Percentiles rank a stretch among this genome's conserved stretches.
Conservation (phyloP, 805 yeast genomes). For the Zygosaccharomyces bisporus region DNA sequence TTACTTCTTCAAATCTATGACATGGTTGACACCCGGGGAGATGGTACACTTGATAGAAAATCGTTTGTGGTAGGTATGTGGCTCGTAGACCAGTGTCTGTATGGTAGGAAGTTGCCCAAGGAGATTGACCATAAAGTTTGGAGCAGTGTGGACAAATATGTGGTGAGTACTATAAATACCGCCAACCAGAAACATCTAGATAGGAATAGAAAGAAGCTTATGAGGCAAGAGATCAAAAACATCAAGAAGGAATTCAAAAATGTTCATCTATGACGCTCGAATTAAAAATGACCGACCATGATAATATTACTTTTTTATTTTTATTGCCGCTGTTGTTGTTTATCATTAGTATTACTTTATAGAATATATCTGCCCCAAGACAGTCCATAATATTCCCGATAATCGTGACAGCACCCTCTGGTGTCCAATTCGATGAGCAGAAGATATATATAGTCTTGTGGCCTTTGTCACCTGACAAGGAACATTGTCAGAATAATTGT, state of each 20-base stretch:
- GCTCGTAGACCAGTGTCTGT: conserved; percentile 93
- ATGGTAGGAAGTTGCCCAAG: conserved; percentile 85
- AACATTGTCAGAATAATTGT: background rate
- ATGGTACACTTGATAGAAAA: conserved; percentile 72
- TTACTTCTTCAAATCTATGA: conserved; percentile 63
- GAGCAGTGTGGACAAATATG: conserved; percentile 58
- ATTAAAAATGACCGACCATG: background rate
- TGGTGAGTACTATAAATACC: conserved; percentile 17
- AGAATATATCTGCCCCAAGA: background rate
- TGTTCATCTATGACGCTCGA: conserved; percentile 18
- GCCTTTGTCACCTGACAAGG: conserved; percentile 1
- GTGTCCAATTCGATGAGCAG: background rate
- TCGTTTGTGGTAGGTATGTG: conserved; percentile 97
- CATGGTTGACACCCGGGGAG: conserved; percentile 60
- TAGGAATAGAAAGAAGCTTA: conserved; percentile 22
- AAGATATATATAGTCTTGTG: background rate
- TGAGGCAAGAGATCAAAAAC: conserved; percentile 28
- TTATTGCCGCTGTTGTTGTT: background rate
- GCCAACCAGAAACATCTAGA: conserved; percentile 15
- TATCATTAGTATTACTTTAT: background rate
- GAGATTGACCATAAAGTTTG: conserved; percentile 66
- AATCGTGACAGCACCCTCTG: background rate
- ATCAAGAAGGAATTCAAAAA: conserved; percentile 32
- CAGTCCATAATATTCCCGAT: background rate
- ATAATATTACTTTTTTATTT: conserved; percentile 8